Evolutionary conservation across 2,329 filamentous ascomycete species (phyloP).

Genomic region (Fusarium brachygibbosum): DNA sequence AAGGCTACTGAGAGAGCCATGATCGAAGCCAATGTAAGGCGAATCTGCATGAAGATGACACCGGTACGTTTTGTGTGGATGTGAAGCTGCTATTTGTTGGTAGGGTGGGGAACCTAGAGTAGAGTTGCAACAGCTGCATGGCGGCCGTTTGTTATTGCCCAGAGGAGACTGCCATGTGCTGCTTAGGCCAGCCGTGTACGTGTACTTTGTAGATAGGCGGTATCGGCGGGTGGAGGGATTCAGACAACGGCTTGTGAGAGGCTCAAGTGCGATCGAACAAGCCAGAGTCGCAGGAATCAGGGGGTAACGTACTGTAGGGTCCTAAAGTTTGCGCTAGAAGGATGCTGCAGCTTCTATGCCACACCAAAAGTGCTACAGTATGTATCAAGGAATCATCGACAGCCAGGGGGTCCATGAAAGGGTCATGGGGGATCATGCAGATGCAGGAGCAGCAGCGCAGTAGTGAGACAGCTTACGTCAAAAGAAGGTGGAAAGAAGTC

Average conservation of each 20-base stretch:
- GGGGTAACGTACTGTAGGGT: constrained; percentile 18
- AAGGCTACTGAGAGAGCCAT: constrained; percentile 15
- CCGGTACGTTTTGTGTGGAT: constrained; percentile 29
- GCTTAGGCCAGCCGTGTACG: not conserved
- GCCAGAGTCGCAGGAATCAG: constrained; percentile 9
- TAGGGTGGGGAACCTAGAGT: not conserved
- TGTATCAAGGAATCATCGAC: constrained; percentile 31
- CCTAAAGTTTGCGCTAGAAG: constrained; percentile 48
- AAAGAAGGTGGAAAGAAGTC: constrained; percentile 30
- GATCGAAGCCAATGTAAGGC: constrained; percentile 34
- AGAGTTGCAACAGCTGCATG: not conserved
- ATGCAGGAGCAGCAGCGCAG: constrained; percentile 26
- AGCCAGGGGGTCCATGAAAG: not conserved
- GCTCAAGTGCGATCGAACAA: constrained; percentile 19
- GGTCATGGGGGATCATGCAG: constrained; percentile 2
- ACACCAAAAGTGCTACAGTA: not conserved
- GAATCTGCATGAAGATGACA: constrained; percentile 31
- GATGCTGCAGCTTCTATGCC: constrained; percentile 34
- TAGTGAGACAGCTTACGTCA: constrained; percentile 39
- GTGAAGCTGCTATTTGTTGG: not conserved
- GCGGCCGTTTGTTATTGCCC: constrained; percentile 8
- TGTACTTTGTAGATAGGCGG: not conserved
- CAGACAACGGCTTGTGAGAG: constrained; percentile 11
- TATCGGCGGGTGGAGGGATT: constrained; percentile 1
- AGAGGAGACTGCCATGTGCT: not conserved